Base-by-base conservation (phyloP, 371 early-diverging fungal genomes). In the Saksenaea vasiformis region DNA sequence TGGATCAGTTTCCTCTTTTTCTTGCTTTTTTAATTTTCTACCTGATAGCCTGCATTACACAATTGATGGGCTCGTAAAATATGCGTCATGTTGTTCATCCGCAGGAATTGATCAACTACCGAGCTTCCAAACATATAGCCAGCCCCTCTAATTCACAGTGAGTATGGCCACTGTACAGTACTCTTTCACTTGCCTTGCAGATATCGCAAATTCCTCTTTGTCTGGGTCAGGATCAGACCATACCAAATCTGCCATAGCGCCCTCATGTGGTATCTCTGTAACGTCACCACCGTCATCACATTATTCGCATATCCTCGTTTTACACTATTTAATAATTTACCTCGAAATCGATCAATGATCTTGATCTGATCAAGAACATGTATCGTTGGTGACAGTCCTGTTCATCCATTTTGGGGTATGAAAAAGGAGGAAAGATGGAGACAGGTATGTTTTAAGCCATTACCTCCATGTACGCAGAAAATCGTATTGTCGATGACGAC, bases 181-280 rank as follows among this genome's bases (percentile, higher is more conserved):
- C 28, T 2, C 31, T 0, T 11, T 13, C n/a, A 57, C 27, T 62
- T 77, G 86, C 87, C 93, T 86, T 44, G 95, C 92, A 1, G 93
- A 93, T 13, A 94, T 85, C n/a, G 89, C 82, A 76, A 94, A 96
- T 37, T 92, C 93, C 43, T 86, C 85, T 62, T 90, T 85, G 68
- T 90, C 93, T 15, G 87, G 85, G 67, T 90, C 88, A 5, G 99
- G 99, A 83, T 99, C 99, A 13, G 95, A 95, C 99, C 99, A 99
- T n/a, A 98, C 93, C 17, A 99, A 77, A 76, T 99, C 99, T 31
- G 97, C 96, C 93, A 99, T 98, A 4, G 94, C 90, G n/a, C 99
- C 99, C 75, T 96, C 95, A 72, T 97, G 96, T 4, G 99, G 98
- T 38, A 98, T 92, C 76, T 99, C 98, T 88, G 79, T 58, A 17